A percentile compares a stretch with the other conserved stretches of the same genome.
Evolutionary conservation across 1,284 basidiomycete genomes (phyloP).

Genomic region (Wallemia mellicola): DNA sequence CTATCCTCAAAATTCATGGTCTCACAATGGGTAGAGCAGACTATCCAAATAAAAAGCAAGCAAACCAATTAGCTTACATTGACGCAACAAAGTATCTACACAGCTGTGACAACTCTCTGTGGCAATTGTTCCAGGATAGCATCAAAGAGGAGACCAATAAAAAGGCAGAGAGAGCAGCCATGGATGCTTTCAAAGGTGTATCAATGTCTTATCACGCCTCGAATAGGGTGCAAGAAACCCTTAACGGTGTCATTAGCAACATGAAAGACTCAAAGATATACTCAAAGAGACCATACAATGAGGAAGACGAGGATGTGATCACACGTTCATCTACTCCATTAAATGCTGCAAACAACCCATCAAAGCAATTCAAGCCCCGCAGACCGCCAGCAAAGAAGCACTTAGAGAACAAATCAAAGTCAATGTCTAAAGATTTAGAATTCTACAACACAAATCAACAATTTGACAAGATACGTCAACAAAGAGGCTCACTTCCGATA

Average conservation of each 20-base stretch:
- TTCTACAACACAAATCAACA: slow-evolving; percentile 32
- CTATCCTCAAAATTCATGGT: not conserved
- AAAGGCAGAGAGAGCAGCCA: not conserved
- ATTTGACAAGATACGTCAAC: slow-evolving; percentile 34
- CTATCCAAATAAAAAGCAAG: not conserved
- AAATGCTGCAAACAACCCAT: slow-evolving; percentile 6
- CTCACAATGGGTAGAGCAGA: not conserved
- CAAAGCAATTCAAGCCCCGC: slow-evolving; percentile 8
- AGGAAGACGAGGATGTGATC: slow-evolving; percentile 5
- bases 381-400: slow-evolving; percentile 11
- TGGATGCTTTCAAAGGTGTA: not conserved
- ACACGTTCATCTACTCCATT: slow-evolving; percentile 4
- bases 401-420: slow-evolving; percentile 27
- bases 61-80: not conserved
- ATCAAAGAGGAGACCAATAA: not conserved
- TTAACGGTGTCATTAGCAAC: not conserved
- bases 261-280: not conserved
- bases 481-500: slow-evolving; percentile 41
- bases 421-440: slow-evolving; percentile 26
- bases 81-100: not conserved
- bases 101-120: not conserved
- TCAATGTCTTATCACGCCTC: not conserved
- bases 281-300: slow-evolving; percentile 1
- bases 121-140: not conserved
- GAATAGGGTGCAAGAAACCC: not conserved